Conservation (phyloP, 2,329 filamentous ascomycete species). For the Fusarium dlaminii region DNA sequence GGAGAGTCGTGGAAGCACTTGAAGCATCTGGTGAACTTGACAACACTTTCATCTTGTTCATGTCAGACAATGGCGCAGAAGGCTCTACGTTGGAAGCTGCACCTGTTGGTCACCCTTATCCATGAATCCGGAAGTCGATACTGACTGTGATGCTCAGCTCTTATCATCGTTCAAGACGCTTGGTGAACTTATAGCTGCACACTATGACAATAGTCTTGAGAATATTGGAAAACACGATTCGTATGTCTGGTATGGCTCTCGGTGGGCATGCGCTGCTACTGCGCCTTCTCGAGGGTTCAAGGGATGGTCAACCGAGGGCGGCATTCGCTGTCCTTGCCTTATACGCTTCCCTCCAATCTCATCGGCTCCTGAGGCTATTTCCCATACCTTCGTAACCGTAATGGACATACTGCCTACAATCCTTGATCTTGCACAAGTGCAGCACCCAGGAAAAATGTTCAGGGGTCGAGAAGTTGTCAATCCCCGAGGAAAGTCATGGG, state of each 20-base stretch:
- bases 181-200: conserved; percentile 12
- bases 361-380: conserved; percentile 46
- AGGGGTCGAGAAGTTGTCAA: conserved; percentile 21
- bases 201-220: conserved; percentile 60
- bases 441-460: conserved; percentile 50
- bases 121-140: not conserved
- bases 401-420: conserved; percentile 61
- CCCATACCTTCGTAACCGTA: conserved; percentile 47
- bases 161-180: not conserved
- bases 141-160: not conserved
- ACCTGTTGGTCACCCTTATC: conserved; percentile 51
- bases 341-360: conserved; percentile 43
- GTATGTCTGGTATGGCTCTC: conserved; percentile 69
- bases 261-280: conserved; percentile 58
- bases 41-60: conserved; percentile 64
- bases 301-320: conserved; percentile 40
- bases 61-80: conserved; percentile 64
- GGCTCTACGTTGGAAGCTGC: conserved; percentile 67
- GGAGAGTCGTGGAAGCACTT: conserved; percentile 61
- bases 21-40: conserved; percentile 59
- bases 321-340: conserved; percentile 19
- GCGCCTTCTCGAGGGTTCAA: conserved; percentile 51
- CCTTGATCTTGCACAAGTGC: conserved; percentile 55
- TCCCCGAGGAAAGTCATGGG: conserved; percentile 21
- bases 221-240: conserved; percentile 65